Conservation (phyloP, 2,329 filamentous ascomycete genomes). For the Pseudopyricularia javanii region DNA sequence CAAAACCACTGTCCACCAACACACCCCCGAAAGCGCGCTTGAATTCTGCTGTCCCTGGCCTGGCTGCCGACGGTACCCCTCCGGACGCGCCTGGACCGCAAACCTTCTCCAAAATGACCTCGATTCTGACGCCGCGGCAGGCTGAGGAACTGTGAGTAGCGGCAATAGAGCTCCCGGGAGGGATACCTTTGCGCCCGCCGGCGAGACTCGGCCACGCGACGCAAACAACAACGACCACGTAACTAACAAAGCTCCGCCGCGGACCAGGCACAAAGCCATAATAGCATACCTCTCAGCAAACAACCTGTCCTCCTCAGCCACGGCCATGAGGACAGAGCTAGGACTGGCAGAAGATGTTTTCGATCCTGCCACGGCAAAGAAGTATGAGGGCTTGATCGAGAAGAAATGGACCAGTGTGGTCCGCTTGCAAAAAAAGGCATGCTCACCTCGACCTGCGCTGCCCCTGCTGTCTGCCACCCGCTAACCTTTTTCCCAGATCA, state of each 20-base stretch:
- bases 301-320: conserved; percentile 57
- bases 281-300: conserved; percentile 74
- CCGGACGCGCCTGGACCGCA: not conserved
- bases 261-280: conserved; percentile 74
- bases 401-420: conserved; percentile 99
- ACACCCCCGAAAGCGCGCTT: not conserved
- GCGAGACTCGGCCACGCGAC: too few relatives aligned
- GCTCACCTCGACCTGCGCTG: conserved; percentile 6
- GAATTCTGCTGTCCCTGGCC: not conserved
- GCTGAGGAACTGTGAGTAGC: conserved; percentile 73
- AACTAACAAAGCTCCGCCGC: conserved; percentile 1
- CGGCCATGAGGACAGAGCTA: conserved; percentile 66
- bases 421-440: conserved; percentile 85
- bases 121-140: conserved; percentile 65
- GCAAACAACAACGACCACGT: not conserved
- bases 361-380: conserved; percentile 74
- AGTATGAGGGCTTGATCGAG: conserved; percentile 87
- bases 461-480: not conserved
- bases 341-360: conserved; percentile 57
- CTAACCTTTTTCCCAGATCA: conserved; percentile 48
- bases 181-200: too few relatives aligned
- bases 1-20: not conserved
- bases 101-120: conserved; percentile 45
- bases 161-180: not conserved
- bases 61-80: not conserved